Conservation (phyloP, 2,329 filamentous ascomycete species). For the Fusarium torulosum region DNA sequence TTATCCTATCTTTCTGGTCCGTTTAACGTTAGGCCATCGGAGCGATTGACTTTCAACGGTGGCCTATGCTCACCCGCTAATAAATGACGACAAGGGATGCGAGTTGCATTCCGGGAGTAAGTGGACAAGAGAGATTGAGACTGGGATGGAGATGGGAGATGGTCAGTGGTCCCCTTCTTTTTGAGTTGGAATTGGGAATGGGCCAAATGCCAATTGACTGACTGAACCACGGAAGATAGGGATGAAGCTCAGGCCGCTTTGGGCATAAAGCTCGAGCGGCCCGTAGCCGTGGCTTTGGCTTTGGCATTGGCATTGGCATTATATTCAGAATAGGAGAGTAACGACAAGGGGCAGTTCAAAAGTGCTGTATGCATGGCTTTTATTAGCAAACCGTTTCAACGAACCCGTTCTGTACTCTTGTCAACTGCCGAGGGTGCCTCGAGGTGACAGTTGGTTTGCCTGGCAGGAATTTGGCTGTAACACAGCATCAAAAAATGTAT, state of each 20-base stretch:
- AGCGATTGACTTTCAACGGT: conserved; percentile 41
- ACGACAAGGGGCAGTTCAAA: conserved; percentile 5
- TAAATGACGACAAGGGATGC: conserved; percentile 34
- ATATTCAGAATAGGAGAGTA: conserved; percentile 3
- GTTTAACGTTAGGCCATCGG: conserved; percentile 32
- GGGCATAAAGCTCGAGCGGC: conserved; percentile 29
- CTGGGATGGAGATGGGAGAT: conserved; percentile 22
- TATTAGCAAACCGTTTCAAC: no score
- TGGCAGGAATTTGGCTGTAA: conserved; percentile 9
- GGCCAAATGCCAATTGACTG: background rate
- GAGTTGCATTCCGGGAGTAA: conserved; percentile 28
- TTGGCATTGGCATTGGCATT: background rate
- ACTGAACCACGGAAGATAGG: conserved; percentile 5
- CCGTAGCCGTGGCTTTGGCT: conserved; percentile 21
- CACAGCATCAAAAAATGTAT: conserved; percentile 28
- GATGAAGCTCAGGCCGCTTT: conserved; percentile 31
- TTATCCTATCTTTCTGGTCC: conserved; percentile 18
- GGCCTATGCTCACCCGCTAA: conserved; percentile 40
- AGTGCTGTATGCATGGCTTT: no score
- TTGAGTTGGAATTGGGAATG: conserved; percentile 3
- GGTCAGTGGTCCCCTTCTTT: background rate
- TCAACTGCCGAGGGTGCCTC: conserved; percentile 11
- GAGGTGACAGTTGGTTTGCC: conserved; percentile 11
- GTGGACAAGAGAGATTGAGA: conserved; percentile 23
- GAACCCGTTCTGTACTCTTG: background rate